phyloP scores from a whole-genome alignment of 768 basidiomycete genomes.

The Mycena pura region DNA sequence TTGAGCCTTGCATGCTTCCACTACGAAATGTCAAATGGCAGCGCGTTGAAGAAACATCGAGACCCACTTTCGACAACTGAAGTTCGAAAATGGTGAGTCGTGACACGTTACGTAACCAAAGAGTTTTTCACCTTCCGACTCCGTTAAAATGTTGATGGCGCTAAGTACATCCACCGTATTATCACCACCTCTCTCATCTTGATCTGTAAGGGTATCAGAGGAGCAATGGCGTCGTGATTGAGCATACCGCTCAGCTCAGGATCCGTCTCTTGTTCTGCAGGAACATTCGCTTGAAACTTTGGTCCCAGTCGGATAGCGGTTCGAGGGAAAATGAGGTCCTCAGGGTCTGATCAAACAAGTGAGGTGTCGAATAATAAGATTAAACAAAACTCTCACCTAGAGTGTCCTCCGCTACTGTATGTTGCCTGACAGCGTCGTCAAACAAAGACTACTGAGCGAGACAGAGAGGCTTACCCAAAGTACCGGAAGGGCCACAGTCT shows the following conservation, averaged over 20 bases:
- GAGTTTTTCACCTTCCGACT: constrained; percentile 65
- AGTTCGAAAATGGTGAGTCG: constrained; percentile 28
- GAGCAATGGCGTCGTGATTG: neutral
- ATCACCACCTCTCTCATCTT: constrained; percentile 73
- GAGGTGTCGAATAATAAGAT: constrained; percentile 32
- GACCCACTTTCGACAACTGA: constrained; percentile 65
- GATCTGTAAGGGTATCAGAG: constrained; percentile 44
- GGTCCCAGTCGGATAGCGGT: constrained; percentile 89
- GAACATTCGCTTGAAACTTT: constrained; percentile 80
- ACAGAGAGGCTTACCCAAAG: constrained; percentile 76
- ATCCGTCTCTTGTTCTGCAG: constrained; percentile 47
- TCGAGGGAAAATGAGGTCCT: constrained; percentile 96
- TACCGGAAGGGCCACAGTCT: constrained; percentile 96
- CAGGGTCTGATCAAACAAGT: constrained; percentile 69
- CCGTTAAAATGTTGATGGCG: constrained; percentile 66
- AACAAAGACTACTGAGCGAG: constrained; percentile 1
- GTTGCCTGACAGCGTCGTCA: constrained; percentile 58
- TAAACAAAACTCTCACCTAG: constrained; percentile 60
- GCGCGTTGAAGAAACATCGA: neutral
- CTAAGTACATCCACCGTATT: constrained; percentile 77
- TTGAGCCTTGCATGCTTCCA: constrained; percentile 67
- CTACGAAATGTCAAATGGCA: constrained; percentile 42
- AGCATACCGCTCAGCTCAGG: constrained; percentile 45
- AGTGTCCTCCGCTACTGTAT: constrained; percentile 92
- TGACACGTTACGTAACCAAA: constrained; percentile 30